Evolutionary conservation across 805 yeast species (phyloP).

Genomic region (Cyberlindnera lachancei): DNA sequence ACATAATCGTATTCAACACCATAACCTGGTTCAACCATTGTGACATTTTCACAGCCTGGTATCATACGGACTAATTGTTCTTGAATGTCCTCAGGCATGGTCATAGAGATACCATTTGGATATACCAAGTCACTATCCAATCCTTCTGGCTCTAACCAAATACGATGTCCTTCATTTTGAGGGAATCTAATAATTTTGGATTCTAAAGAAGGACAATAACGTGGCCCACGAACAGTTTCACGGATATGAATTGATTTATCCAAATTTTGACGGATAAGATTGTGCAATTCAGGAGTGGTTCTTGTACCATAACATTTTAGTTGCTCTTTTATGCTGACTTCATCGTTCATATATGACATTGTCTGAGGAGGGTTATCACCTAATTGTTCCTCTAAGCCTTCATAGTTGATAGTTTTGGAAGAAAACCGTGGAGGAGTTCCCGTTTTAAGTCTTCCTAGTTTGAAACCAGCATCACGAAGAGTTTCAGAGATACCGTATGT

Average conservation of each 20-base stretch:
- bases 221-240: slow-evolving; percentile 92
- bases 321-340: slow-evolving; percentile 54
- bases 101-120: slow-evolving; percentile 93
- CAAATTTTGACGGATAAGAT: slow-evolving; percentile 58
- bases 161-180: slow-evolving; percentile 65
- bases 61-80: slow-evolving; percentile 63
- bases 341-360: slow-evolving; percentile 76
- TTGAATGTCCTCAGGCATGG: slow-evolving; percentile 95
- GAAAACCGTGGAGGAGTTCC: slow-evolving; percentile 95
- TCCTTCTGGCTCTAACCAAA: slow-evolving; percentile 98
- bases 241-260: slow-evolving; percentile 83
- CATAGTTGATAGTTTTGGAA: slow-evolving; percentile 61
- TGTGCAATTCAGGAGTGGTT: slow-evolving; percentile 72
- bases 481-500: slow-evolving; percentile 85
- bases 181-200: slow-evolving; percentile 77
- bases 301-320: slow-evolving; percentile 67
- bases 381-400: slow-evolving; percentile 53
- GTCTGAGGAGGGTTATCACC: slow-evolving; percentile 87
- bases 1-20: slow-evolving; percentile 98
- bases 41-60: slow-evolving; percentile 82
- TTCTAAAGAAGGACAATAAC: slow-evolving; percentile 96
- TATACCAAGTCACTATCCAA: slow-evolving; percentile 78
- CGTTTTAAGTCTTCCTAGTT: slow-evolving; percentile 84
- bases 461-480: slow-evolving; percentile 66
- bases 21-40: slow-evolving; percentile 92